A percentile compares a stretch with the other conserved stretches of the same genome.
These are phyloP conservation scores for Nothopassalora personata DNA, from an alignment of 2,329 filamentous ascomycete genomes.

Conservation along the genomic window DNA sequence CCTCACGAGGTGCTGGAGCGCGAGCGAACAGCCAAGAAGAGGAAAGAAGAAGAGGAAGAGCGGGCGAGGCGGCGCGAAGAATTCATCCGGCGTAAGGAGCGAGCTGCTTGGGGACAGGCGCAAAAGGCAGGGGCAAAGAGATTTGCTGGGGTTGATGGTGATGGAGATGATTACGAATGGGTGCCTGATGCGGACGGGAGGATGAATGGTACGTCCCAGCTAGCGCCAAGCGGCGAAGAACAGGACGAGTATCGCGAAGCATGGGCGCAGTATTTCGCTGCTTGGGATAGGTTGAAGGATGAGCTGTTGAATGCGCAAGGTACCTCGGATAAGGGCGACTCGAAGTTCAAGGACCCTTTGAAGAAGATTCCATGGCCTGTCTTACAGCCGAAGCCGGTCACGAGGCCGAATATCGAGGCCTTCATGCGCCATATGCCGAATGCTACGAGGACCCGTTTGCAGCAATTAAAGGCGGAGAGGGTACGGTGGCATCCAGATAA, in stretches of 20 bases:
- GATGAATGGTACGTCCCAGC: constrained; percentile 7
- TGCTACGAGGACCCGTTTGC: constrained; percentile 30
- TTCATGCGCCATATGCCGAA: constrained; percentile 61
- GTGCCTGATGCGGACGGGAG: constrained; percentile 18
- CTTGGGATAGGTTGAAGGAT: constrained; percentile 29
- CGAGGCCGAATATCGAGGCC: constrained; percentile 55
- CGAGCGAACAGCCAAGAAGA: constrained; percentile 54
- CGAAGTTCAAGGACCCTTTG: constrained; percentile 20
- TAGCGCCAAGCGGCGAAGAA: background rate
- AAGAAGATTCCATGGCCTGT: constrained; percentile 67
- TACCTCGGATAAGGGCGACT: constrained; percentile 2
- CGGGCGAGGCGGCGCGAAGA: constrained; percentile 32
- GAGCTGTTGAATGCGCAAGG: constrained; percentile 18
- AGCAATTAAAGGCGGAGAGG: constrained; percentile 71
- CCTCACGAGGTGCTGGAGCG: constrained; percentile 76
- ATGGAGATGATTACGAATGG: constrained; percentile 39
- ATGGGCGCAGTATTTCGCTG: constrained; percentile 26
- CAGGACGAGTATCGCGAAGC: constrained; percentile 25
- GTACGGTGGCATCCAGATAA: constrained; percentile 98
- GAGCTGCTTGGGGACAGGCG: constrained; percentile 30
- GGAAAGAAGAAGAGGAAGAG: constrained; percentile 42
- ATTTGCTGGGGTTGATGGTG: constrained; percentile 29
- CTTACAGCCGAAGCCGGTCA: constrained; percentile 53
- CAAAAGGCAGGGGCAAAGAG: constrained; percentile 35
- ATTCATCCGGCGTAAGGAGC: constrained; percentile 38